Evolutionary conservation across 768 basidiomycete genomes (phyloP).

Genomic region (Lactarius akahatsu): DNA sequence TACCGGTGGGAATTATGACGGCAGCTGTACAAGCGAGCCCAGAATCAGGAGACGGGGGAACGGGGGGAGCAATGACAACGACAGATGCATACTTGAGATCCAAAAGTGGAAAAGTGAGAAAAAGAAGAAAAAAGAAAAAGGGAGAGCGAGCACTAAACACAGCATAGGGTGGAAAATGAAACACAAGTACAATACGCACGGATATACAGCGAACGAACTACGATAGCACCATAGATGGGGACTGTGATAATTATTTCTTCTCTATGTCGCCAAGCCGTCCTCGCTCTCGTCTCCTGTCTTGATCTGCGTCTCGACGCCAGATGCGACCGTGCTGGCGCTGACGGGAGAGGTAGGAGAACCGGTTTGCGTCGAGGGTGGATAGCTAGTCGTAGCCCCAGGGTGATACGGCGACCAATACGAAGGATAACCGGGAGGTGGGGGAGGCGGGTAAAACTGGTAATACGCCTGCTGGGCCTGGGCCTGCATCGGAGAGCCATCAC

Average conservation of each 20-base stretch:
- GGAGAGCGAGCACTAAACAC: slow-evolving; percentile 4
- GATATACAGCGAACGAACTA: slow-evolving; percentile 12
- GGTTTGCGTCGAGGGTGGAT: slow-evolving; percentile 18
- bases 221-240: neutral
- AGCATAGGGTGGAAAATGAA: neutral
- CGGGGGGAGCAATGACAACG: neutral
- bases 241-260: neutral
- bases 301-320: slow-evolving; percentile 25
- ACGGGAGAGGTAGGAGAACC: slow-evolving; percentile 26
- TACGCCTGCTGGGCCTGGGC: slow-evolving; percentile 23
- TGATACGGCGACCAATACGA: slow-evolving; percentile 28
- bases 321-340: slow-evolving; percentile 25
- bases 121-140: neutral
- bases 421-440: slow-evolving; percentile 25
- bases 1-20: slow-evolving; percentile 19
- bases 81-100: slow-evolving; percentile 16
- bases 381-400: neutral
- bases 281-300: slow-evolving; percentile 26
- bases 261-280: slow-evolving; percentile 20
- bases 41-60: slow-evolving; percentile 7
- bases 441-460: slow-evolving; percentile 27
- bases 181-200: slow-evolving; percentile 18
- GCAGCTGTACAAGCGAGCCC: slow-evolving; percentile 20
- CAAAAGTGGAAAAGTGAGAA: neutral
- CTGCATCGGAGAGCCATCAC: slow-evolving; percentile 18